Base-by-base conservation (phyloP, 2,329 filamentous ascomycete genomes). In the Colletotrichum salicis region DNA sequence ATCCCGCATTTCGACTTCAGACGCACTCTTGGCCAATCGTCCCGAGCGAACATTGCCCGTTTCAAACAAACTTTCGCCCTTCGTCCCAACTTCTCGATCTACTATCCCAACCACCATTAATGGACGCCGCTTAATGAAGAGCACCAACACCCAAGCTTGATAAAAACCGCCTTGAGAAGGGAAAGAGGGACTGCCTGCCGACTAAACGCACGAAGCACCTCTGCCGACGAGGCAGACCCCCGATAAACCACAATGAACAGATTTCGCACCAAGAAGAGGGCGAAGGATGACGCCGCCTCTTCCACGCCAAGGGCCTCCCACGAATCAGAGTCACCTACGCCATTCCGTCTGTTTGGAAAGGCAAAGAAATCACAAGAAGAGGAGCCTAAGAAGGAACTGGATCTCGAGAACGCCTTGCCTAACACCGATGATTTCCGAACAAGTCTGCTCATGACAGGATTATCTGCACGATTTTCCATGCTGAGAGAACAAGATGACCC, bases 391-490 rank as follows among this genome's bases (percentile, higher is more conserved):
- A 86, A 84, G 70, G 88, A 94, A 73, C 82, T 98, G 58, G 92
- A 98, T 77, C 85, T 98, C 13, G 81, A 90, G 3, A 85, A 86
- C 13, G 95, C 91, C 1, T 85, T 99, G 2, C 96, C 96, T 1
- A 87, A 95, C 0, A 91, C 86, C 58, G 94, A 98, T 81, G 92
- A 98, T 78, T 98, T 99, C 82, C 91, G 96, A 69, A 99, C 96
- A 4, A 98, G 96, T 85, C 85, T 99, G 70, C 86, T 99, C 73
- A 97, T 99, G 96, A 95, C 94, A 0, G 96, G 95, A 54, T 87
- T 99, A 5, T 98, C 96, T 0, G 94, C 95, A 13, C 91, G 96
- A 7, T 99, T 99, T 81, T 98, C 96, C 76, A 98, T 98, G 96
- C 85, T 98, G 37, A 88, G 94, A 77, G 96, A 98, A 81, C 96